Conservation (phyloP, 1,284 basidiomycete genomes). For the Cryptococcus amylolentus region DNA sequence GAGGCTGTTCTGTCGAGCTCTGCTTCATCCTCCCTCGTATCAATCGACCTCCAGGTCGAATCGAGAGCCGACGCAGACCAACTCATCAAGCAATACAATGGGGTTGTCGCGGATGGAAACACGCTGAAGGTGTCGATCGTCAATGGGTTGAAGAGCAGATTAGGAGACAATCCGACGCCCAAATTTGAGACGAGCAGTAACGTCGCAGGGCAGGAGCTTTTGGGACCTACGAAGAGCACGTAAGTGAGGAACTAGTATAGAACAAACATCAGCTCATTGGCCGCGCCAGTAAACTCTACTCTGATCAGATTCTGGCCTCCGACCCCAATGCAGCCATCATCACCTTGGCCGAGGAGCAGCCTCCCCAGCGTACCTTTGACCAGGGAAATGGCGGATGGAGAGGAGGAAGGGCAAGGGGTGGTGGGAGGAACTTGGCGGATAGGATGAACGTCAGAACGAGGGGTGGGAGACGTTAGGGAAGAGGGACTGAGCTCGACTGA, state of each 20-base stretch:
- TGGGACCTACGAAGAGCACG: slow-evolving; percentile 7
- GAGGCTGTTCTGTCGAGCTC: slow-evolving; percentile 53
- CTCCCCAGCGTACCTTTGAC: neutral
- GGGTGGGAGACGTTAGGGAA: neutral
- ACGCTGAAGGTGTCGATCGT: slow-evolving; percentile 64
- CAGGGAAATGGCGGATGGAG: neutral
- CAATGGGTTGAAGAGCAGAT: slow-evolving; percentile 51
- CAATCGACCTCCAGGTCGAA: slow-evolving; percentile 71
- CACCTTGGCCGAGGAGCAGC: slow-evolving; percentile 29
- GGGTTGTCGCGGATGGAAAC: slow-evolving; percentile 75
- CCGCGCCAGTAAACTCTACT: slow-evolving; percentile 70
- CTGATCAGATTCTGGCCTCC: slow-evolving; percentile 66
- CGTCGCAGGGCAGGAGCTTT: slow-evolving; percentile 9
- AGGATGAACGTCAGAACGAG: slow-evolving; percentile 7
- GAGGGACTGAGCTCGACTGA: neutral
- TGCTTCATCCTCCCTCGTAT: slow-evolving; percentile 47
- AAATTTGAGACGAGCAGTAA: neutral
- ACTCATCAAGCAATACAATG: slow-evolving; percentile 71
- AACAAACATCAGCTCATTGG: neutral
- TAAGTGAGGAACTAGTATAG: neutral
- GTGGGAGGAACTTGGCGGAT: slow-evolving; percentile 10
- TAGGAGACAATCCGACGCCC: slow-evolving; percentile 2
- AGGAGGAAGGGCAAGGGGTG: slow-evolving; percentile 13
- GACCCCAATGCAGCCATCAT: slow-evolving; percentile 68
- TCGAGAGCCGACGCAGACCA: slow-evolving; percentile 60